phyloP scores from a whole-genome alignment of 1,139 yeast species.

The Suhomyces maxii region DNA sequence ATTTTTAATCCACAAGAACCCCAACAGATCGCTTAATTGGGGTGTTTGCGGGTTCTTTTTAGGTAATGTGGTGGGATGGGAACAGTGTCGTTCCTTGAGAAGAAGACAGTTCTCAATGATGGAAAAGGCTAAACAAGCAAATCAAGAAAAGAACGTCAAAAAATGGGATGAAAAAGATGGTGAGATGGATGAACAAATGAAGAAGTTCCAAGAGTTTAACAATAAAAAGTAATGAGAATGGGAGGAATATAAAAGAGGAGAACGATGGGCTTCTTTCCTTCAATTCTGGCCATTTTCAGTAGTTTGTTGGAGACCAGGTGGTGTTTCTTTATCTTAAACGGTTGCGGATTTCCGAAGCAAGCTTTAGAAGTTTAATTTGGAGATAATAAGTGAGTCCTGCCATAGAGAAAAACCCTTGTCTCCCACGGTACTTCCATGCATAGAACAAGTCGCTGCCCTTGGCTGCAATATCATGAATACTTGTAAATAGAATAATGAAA shows the following conservation, averaged over 20 bases:
- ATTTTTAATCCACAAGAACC: conserved; percentile 64
- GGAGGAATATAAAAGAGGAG: background rate
- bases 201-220: conserved; percentile 29
- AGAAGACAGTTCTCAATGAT: conserved; percentile 62
- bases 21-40: conserved; percentile 73
- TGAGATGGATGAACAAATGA: conserved; percentile 24
- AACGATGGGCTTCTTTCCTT: background rate
- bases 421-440: too few relatives aligned
- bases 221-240: conserved; percentile 3
- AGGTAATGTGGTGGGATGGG: conserved; percentile 89
- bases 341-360: too few relatives aligned
- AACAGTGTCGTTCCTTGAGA: conserved; percentile 78
- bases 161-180: conserved; percentile 25
- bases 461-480: too few relatives aligned
- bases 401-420: background rate
- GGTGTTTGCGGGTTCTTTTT: conserved; percentile 75
- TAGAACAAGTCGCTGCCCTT: too few relatives aligned
- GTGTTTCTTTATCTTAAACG: too few relatives aligned
- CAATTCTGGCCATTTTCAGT: too few relatives aligned
- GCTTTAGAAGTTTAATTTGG: too few relatives aligned
- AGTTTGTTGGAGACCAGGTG: too few relatives aligned
- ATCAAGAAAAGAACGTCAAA: conserved; percentile 36
- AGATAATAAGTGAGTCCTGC: too few relatives aligned
- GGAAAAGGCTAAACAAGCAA: conserved; percentile 57
- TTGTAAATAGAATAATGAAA: too few relatives aligned